Conservation (phyloP, 768 basidiomycete genomes). For the Naganishia vaughanmartiniae region DNA sequence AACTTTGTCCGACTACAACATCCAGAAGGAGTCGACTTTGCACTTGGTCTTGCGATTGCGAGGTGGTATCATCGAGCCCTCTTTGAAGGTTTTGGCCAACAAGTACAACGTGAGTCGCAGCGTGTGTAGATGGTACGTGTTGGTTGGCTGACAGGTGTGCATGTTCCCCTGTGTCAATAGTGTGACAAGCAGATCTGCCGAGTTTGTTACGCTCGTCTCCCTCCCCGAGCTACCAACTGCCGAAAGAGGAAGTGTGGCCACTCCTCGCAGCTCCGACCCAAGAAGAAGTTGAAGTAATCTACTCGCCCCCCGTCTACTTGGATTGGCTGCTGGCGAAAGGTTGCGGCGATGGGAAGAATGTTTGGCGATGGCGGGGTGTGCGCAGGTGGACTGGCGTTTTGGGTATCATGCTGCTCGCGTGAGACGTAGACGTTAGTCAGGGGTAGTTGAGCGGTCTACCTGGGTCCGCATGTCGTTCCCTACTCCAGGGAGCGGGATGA, state of each 20-base stretch:
- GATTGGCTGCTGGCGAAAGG: not conserved
- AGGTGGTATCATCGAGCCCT: constrained; percentile 98
- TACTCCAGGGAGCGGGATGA: not conserved
- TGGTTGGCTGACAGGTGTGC: not conserved
- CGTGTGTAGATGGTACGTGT: not conserved
- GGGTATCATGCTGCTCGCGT: not conserved
- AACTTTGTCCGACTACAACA: constrained; percentile 54
- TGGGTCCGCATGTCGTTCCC: not conserved
- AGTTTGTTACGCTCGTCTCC: constrained; percentile 99
- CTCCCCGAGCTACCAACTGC: constrained; percentile 99
- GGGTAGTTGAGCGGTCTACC: constrained; percentile 24
- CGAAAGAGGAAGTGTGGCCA: constrained; percentile 55
- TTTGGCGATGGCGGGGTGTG: not conserved
- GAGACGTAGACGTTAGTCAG: not conserved
- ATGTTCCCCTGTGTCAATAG: constrained; percentile 28
- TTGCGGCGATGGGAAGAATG: not conserved
- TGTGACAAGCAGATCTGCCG: constrained; percentile 99
- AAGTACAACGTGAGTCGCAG: constrained; percentile 72
- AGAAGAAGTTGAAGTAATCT: constrained; percentile 93
- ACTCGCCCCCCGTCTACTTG: constrained; percentile 14
- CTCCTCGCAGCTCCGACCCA: constrained; percentile 57
- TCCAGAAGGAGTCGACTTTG: constrained; percentile 76
- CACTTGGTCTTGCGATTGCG: constrained; percentile 96
- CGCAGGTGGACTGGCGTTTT: constrained; percentile 3
- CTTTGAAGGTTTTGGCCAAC: constrained; percentile 90